Evolutionary conservation across 1,139 yeast species (phyloP), one percentile per base, ranked within the genome.

Genomic region (Candida labiduridarum): DNA sequence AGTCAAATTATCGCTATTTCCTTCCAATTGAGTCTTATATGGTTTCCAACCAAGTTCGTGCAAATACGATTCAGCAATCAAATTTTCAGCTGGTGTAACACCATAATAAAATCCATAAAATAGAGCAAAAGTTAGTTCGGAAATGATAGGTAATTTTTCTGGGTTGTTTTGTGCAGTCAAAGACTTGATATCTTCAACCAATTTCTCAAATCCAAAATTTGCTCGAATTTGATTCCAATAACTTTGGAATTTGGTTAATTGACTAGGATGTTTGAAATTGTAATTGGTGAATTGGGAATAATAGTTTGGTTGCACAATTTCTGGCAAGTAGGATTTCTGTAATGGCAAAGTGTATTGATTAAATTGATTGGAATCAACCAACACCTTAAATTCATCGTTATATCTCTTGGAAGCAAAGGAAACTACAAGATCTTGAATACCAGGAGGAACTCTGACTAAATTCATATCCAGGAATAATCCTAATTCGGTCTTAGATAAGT

Each of bases 31-130:
- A 41, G 52, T 57, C 58, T 53, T 61, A 52, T 76, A 76, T 2
- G 81, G 80, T 50, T 62, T 72, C 81, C 81, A 76, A 1, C 79
- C 79, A 43, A 76, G 61, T 48, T 66, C 65, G 54, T 70, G 72
- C 48, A 76, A 67, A 52, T 69, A 67, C 2, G 68, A 59, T 59
- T 76, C 81, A 2, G 81, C 80, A 35, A 76, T 69, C 53, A 74
- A 64, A 56, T 75, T 72, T 59, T 82, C 86, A 49, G 70, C 66
- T 12, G 79, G 81, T 1, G 85, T 78, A 41, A 78, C 63, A 1
- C 85, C 85, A 61, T 75, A 83, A 58, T 83, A 84, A 59, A 71
- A 82, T 3, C 86, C 88, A 62, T 75, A 84, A 57, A 84, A 84
- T 46, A 84, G 67, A 2, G 82, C 82, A 49, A 77, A 71, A 14